Conservation (phyloP, 2,329 filamentous ascomycete species). For the Penicillium digitatum region DNA sequence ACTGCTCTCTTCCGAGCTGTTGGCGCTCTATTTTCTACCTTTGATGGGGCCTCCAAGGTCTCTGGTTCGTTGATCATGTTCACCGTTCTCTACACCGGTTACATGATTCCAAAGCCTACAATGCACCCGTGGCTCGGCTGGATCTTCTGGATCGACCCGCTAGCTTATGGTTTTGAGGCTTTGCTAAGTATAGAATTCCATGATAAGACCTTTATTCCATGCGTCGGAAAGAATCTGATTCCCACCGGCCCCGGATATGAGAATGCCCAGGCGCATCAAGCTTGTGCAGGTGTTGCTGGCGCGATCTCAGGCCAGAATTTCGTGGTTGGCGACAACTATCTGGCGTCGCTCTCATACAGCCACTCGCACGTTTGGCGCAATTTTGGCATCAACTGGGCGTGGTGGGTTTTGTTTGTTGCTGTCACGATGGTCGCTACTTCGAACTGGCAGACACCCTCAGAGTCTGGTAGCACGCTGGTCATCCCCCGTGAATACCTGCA, state of each 20-base stretch:
- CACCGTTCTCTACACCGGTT: slow-evolving; percentile 41
- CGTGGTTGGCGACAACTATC: slow-evolving; percentile 58
- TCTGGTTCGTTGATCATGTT: slow-evolving; percentile 39
- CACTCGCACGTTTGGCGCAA: slow-evolving; percentile 56
- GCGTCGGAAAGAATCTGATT: slow-evolving; percentile 35
- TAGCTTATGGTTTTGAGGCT: slow-evolving; percentile 40
- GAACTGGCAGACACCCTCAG: slow-evolving; percentile 53
- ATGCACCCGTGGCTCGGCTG: slow-evolving; percentile 55
- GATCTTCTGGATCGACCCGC: slow-evolving; percentile 42
- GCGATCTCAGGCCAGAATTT: slow-evolving; percentile 48
- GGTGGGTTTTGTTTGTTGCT: slow-evolving; percentile 57
- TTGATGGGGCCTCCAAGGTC: slow-evolving; percentile 58
- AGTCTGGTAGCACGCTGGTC: slow-evolving; percentile 53
- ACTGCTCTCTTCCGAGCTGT: slow-evolving; percentile 57
- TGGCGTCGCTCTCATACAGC: slow-evolving; percentile 53
- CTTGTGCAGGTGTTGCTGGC: slow-evolving; percentile 54
- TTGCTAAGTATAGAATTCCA: slow-evolving; percentile 39
- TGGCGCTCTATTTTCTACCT: slow-evolving; percentile 54
- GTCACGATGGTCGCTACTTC: slow-evolving; percentile 58
- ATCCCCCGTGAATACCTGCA: slow-evolving; percentile 59
- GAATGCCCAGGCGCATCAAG: slow-evolving; percentile 18
- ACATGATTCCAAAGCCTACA: slow-evolving; percentile 44
- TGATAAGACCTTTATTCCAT: slow-evolving; percentile 31
- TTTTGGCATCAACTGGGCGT: slow-evolving; percentile 60
- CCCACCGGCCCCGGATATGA: slow-evolving; percentile 35